Conservation (phyloP, 257 asterid species). For the Paulownia fortunei region DNA sequence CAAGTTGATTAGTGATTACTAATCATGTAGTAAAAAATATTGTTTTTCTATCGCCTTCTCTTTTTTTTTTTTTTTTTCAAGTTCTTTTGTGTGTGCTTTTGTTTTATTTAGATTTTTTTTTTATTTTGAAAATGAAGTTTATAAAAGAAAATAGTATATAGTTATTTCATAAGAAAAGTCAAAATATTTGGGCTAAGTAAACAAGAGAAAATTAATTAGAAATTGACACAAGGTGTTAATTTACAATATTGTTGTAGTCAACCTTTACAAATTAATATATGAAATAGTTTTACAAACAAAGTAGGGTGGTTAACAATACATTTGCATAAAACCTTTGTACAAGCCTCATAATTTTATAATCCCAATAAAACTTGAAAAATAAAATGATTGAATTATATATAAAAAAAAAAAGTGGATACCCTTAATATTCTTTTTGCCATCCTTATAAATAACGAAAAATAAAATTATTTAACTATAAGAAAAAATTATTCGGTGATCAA, state of each 20-base stretch:
- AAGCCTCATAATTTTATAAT: too few relatives aligned
- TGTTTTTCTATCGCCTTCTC: background rate
- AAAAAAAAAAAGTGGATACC: too few relatives aligned
- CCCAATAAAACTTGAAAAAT: too few relatives aligned
- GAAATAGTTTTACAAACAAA: too few relatives aligned
- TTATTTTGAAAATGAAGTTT: background rate
- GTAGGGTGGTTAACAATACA: too few relatives aligned
- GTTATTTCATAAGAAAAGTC: background rate
- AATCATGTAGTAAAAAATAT: background rate
- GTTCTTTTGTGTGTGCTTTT: background rate
- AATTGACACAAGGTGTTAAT: background rate
- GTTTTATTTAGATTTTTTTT: background rate
- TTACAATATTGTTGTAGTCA: background rate
- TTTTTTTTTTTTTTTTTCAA: background rate
- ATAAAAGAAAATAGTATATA: background rate
- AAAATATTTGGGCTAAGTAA: background rate
- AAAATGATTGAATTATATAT: too few relatives aligned
- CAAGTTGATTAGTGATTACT: constrained; percentile 15
- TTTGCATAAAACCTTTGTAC: too few relatives aligned
- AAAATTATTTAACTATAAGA: too few relatives aligned
- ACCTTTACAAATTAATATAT: too few relatives aligned
- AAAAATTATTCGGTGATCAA: too few relatives aligned
- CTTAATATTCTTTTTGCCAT: too few relatives aligned
- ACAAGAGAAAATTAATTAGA: background rate
- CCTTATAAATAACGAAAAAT: too few relatives aligned